Percentiles rank a stretch among this genome's conserved stretches.
These are phyloP conservation scores for Heimioporus sp. DNA, from an alignment of 768 basidiomycete species.

Conservation along the genomic window DNA sequence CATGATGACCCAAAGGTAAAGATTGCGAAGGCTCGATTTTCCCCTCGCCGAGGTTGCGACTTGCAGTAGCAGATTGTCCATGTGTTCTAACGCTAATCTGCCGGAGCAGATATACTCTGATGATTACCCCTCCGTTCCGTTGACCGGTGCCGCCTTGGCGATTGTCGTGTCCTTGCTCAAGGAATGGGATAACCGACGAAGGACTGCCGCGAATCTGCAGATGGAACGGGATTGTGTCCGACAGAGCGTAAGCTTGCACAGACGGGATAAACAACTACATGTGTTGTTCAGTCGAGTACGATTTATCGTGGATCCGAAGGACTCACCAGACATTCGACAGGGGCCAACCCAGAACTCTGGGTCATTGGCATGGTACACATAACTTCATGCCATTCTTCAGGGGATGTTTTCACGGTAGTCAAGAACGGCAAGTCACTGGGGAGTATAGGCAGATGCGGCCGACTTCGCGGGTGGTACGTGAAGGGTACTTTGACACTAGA, in stretches of 20 bases:
- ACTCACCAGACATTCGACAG: slow-evolving; percentile 53
- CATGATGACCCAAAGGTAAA: slow-evolving; percentile 11
- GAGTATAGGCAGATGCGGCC: slow-evolving; percentile 55
- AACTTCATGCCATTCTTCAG: slow-evolving; percentile 66
- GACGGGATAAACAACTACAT: slow-evolving; percentile 59
- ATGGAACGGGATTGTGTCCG: slow-evolving; percentile 63
- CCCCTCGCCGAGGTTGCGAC: slow-evolving; percentile 46
- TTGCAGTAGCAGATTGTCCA: slow-evolving; percentile 6
- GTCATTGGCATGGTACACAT: slow-evolving; percentile 42
- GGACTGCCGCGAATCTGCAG: slow-evolving; percentile 54
- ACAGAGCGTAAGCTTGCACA: slow-evolving; percentile 49
- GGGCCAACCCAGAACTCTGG: slow-evolving; percentile 31
- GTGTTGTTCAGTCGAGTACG: neutral
- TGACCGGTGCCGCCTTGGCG: neutral
- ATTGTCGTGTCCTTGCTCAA: slow-evolving; percentile 23
- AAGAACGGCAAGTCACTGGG: slow-evolving; percentile 46
- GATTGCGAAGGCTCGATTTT: slow-evolving; percentile 46
- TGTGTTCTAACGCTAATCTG: slow-evolving; percentile 41
- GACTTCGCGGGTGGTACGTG: slow-evolving; percentile 50
- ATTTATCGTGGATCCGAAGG: neutral
- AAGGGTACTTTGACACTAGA: slow-evolving; percentile 49
- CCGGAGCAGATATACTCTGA: slow-evolving; percentile 54
- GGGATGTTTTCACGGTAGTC: slow-evolving; percentile 55
- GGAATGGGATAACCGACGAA: slow-evolving; percentile 45
- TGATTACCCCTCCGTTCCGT: slow-evolving; percentile 15